A percentile compares a stretch with the other conserved stretches of the same genome.
Evolutionary conservation across 106 monocot species (phyloP).

Genomic region (Phalaenopsis aphrodite): DNA sequence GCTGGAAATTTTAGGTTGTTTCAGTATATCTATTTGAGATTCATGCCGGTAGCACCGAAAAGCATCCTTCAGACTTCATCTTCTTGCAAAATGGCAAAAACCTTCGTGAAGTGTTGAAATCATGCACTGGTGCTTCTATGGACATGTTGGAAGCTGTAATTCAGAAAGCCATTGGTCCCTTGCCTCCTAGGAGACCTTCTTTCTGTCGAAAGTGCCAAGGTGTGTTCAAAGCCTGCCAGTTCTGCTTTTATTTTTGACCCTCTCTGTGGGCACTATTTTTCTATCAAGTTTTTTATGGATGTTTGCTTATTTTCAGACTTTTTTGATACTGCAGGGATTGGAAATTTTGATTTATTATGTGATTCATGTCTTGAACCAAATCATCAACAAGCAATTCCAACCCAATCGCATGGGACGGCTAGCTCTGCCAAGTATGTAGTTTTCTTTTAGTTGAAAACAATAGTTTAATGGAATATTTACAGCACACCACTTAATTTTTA

Average conservation of each 20-base stretch:
- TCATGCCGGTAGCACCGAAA: slow-evolving; percentile 90
- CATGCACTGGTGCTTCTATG: slow-evolving; percentile 51
- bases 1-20: slow-evolving; percentile 38
- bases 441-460: background rate
- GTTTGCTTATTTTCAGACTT: slow-evolving; percentile 16
- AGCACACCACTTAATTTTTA: too few relatives aligned
- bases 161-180: slow-evolving; percentile 45
- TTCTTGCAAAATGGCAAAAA: slow-evolving; percentile 76
- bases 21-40: slow-evolving; percentile 75
- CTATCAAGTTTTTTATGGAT: slow-evolving; percentile 8
- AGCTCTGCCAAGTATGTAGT: slow-evolving; percentile 18
- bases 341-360: slow-evolving; percentile 44
- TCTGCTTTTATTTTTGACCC: background rate
- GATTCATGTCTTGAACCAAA: slow-evolving; percentile 36
- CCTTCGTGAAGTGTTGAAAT: slow-evolving; percentile 62
- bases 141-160: slow-evolving; percentile 65
- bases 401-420: background rate
- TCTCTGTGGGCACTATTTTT: background rate
- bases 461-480: too few relatives aligned
- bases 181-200: slow-evolving; percentile 16
- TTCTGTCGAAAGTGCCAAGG: slow-evolving; percentile 45
- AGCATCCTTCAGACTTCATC: slow-evolving; percentile 84
- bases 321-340: slow-evolving; percentile 25
- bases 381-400: slow-evolving; percentile 14
- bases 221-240: background rate